Evolutionary conservation across 495 filamentous ascomycete genomes (phyloP).

Genomic region (Oidiodendron maius): DNA sequence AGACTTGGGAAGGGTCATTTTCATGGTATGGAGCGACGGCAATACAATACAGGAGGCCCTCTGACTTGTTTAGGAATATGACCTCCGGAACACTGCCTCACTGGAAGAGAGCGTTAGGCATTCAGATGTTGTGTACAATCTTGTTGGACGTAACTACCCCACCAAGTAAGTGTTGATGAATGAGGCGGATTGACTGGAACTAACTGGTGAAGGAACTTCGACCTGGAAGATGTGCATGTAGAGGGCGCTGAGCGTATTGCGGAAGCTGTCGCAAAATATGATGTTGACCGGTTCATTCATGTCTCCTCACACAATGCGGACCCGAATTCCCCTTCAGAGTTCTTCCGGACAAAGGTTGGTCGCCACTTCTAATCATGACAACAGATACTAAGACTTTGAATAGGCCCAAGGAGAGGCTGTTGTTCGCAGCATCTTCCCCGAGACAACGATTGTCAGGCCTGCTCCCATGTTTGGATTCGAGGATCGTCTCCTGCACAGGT

Average conservation of each 20-base stretch:
- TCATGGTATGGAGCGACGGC: constrained; percentile 52
- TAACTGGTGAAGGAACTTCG: constrained; percentile 71
- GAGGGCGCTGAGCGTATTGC: constrained; percentile 93
- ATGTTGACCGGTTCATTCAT: constrained; percentile 94
- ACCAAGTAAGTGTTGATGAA: constrained; percentile 67
- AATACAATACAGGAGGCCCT: background rate
- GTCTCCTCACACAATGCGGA: constrained; percentile 93
- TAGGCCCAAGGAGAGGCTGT: constrained; percentile 77
- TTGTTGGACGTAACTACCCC: constrained; percentile 87
- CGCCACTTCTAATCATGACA: background rate
- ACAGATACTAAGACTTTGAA: constrained; percentile 13
- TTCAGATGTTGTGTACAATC: constrained; percentile 95
- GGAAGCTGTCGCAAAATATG: constrained; percentile 96
- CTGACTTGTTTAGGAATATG: constrained; percentile 65
- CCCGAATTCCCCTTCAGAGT: constrained; percentile 73
- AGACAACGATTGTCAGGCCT: constrained; percentile 95
- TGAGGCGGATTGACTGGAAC: background rate
- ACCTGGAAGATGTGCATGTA: constrained; percentile 85
- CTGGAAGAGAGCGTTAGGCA: constrained; percentile 96
- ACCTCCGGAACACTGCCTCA: constrained; percentile 89
- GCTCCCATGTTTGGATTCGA: constrained; percentile 93
- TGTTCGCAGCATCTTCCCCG: constrained; percentile 86
- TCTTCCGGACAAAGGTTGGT: constrained; percentile 79
- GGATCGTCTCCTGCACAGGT: constrained; percentile 81
- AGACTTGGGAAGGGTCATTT: constrained; percentile 83